Evolutionary conservation across 2,329 filamentous ascomycete genomes (phyloP), one percentile per base, ranked within the genome.

Genomic region (Microcyclospora pomicola): DNA sequence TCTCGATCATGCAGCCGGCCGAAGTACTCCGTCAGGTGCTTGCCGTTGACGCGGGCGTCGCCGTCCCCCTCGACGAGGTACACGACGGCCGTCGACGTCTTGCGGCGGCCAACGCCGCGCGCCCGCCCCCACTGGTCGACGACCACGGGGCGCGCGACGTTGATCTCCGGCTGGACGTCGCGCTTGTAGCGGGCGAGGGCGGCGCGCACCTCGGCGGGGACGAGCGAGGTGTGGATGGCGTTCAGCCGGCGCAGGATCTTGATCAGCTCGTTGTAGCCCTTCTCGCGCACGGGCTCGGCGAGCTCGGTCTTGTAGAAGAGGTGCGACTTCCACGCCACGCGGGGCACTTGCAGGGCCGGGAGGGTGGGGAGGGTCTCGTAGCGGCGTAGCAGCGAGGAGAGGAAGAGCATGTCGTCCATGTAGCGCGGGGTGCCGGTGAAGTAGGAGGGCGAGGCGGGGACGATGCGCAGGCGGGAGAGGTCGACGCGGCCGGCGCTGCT

Each of bases 61-160:
- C 91, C 92, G 9, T 82, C 85, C 5, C 91, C 91, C 64, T 96
- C 88, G 4, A 98, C 85, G 15, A 98, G 66, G 66, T 78, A 92
- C 9, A 84, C 91, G 39, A 79, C 77, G 1, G 91, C 91, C 15
- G 76, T 76, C 2, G 86, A 88, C 31, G 80, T 76, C 73, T 98
- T 98, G 60, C 91, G 77, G 63, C 80, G 77, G 33, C 91, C 91
- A 35, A 83, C 76, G 2, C 81, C 91, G 38, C 82, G 68, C 10
- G 87, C 77, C 41, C 85, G 73, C 10, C 92, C 91, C 48, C 76
- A 76, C 45, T 73, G 69, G 60, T 96, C 87, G 42, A 95, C 67
- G 2, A 69, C 63, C 14, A 72, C 68, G n/a, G 74, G 71, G 36
- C 71, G 78, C 2, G 74, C 64, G 44, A 69, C 65, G 48, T 81